Base-by-base conservation (phyloP, 495 filamentous ascomycete species). In the Aspergillus olivimuriae region DNA sequence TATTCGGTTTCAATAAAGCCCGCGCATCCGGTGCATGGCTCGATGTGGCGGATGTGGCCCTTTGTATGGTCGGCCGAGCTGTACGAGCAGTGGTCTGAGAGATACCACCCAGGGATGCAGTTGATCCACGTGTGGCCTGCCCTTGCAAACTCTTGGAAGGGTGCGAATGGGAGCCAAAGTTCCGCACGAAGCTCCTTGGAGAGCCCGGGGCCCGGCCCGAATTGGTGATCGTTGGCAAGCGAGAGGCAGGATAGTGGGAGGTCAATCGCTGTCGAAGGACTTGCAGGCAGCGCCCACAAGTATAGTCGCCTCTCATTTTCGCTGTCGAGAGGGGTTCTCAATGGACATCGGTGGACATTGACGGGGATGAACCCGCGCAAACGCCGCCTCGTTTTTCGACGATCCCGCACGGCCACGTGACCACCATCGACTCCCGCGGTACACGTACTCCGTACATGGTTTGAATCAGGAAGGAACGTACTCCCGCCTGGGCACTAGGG, bases 1-100 rank as follows among this genome's bases (percentile, higher is more conserved):
- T 86, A 64, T 94, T 78, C 16, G 77, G 73, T 49, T 75, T 70
- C 34, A 95, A 74, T 26, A 92, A 68, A 12, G 72, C 64, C 37
- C 70, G 56, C n/a, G 58, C 37, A 35, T 64, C 58, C 28, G 52
- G 32, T 10, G 55, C 48, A 16, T 49, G 18, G 2, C 46, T 50
- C 10, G 54, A 50, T 2, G 63, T 47, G 5, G 56, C 60, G 17
- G 56, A 62, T 1, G 51, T 52, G 9, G 61, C 55, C 26, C 52
- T 58, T 46, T 63, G 60, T 3, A 53, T 32, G 17, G 49, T 34
- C 3, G 55, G 24, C 14, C 37, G 19, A 16, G 44, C 4, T 10
- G 34, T 46, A 5, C 38, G 38, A 8, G 39, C 20, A 15, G 2
- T 22, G 33, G 14, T 28, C 12, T 43, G 28, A 0, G 32, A 30